Base-by-base conservation (phyloP, 2,329 filamentous ascomycete species). In the Penicillium sp. region DNA sequence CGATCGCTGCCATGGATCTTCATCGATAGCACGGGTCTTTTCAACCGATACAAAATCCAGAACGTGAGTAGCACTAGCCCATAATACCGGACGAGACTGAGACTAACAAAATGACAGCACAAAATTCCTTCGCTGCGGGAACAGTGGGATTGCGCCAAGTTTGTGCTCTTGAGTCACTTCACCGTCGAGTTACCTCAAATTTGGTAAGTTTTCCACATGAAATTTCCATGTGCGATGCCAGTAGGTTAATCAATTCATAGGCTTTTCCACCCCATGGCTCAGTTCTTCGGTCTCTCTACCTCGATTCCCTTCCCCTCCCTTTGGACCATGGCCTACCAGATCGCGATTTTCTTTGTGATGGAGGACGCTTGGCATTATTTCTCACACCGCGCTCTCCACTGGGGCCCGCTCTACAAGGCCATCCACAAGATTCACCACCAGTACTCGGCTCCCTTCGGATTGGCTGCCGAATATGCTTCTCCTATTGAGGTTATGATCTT, bases 371-470 rank as follows among this genome's bases (percentile, higher is more conserved):
- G 95, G 95, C 95, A 99, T 79, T 99, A 99, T 84, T 98, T 93
- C 88, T 87, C 86, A 66, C 95, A 99, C 80, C 91, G 95, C 67
- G 86, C 85, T 44, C 86, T 99, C 79, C 95, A 99, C 83, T 96
- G 91, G 81, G 93, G 91, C 22, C 91, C 92, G 39, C 87, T 99
- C 6, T 99, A 99, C 86, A 96, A 92, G 82, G 85, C 88, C 71
- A 90, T 99, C 70, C 95, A 99, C 85, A 99, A 99, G 82, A 93
- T 99, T 68, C 95, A 99, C 81, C 95, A 99, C 82, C 93, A 95
- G 71, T 99, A 99, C 82, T 96, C 92, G 37, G 95, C 95, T 13
- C 95, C 95, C 19, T 99, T 99, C 72, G 95, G 95, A 66, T 83
- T 99, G 52, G 93, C 95, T 21, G 93, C 95, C 56, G 95, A 99